phyloP scores from a whole-genome alignment of 306 rosid species.

The Rosa lucieae region DNA sequence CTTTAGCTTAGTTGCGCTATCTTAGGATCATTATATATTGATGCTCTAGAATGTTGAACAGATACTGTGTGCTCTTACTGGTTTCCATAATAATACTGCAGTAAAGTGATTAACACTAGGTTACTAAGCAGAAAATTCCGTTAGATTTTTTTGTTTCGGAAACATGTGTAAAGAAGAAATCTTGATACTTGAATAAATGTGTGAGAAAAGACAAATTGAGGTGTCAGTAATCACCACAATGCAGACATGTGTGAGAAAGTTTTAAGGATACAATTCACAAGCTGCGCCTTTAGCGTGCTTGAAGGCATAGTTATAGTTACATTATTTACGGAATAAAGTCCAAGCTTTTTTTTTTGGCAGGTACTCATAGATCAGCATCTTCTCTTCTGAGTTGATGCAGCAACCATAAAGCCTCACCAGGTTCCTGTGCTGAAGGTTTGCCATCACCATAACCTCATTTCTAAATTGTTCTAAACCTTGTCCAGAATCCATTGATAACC shows the following conservation, averaged over 20 bases:
- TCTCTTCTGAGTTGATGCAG: conserved; percentile 51
- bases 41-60: background rate
- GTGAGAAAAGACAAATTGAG: too few relatives aligned
- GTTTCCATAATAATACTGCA: too few relatives aligned
- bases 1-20: background rate
- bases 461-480: conserved; percentile 69
- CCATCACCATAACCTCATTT: conserved; percentile 58
- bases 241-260: background rate
- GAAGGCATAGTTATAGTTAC: conserved; percentile 15
- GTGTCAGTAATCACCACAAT: too few relatives aligned
- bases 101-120: background rate
- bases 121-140: background rate
- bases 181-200: background rate
- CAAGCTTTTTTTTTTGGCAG: conserved; percentile 35
- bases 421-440: conserved; percentile 69
- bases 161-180: too few relatives aligned
- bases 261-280: background rate
- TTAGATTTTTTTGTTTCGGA: background rate
- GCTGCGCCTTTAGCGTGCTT: conserved; percentile 4
- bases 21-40: background rate
- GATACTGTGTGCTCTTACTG: background rate
- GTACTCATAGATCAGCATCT: conserved; percentile 69
- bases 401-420: conserved; percentile 64
- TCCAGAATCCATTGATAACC: conserved; percentile 49
- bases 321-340: conserved; percentile 31